Evolutionary conservation across 176 grass and related monocot species (phyloP).

Genomic region (Oryza rufipogon): DNA sequence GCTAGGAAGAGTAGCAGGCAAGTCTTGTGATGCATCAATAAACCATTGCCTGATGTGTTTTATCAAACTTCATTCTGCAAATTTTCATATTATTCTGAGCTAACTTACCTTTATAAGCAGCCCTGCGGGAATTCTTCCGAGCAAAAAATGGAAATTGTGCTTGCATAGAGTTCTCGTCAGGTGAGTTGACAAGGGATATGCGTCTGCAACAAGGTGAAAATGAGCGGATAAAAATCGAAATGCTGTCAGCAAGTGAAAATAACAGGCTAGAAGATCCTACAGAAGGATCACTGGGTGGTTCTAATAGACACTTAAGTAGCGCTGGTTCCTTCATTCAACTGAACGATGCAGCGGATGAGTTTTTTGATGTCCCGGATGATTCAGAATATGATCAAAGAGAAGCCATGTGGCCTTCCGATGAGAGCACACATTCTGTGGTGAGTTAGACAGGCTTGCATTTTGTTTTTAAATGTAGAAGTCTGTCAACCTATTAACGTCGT

Average conservation of each 20-base stretch:
- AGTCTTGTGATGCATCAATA: conserved; percentile 28
- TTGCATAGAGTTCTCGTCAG: conserved; percentile 80
- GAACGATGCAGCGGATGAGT: conserved; percentile 85
- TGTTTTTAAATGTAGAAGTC: conserved; percentile 20
- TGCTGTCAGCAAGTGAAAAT: conserved; percentile 44
- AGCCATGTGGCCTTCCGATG: conserved; percentile 72
- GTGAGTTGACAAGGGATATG: conserved; percentile 68
- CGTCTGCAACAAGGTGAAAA: conserved; percentile 50
- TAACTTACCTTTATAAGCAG: conserved; percentile 49
- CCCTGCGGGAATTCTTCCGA: conserved; percentile 86
- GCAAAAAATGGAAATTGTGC: conserved; percentile 77
- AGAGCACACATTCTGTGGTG: conserved; percentile 60
- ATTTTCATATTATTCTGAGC: conserved; percentile 8
- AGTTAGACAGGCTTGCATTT: conserved; percentile 35
- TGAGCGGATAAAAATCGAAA: conserved; percentile 63
- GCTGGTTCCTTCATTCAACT: conserved; percentile 72
- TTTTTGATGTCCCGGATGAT: conserved; percentile 96
- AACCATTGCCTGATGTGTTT: conserved; percentile 36
- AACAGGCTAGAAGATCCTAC: conserved; percentile 49
- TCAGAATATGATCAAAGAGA: conserved; percentile 85
- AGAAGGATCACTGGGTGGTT: conserved; percentile 52
- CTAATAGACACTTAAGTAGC: conserved; percentile 56
- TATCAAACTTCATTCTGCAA: background rate
- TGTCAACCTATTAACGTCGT: conserved; percentile 4
- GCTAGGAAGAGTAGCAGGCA: conserved; percentile 91